phyloP scores from a whole-genome alignment of 768 basidiomycete genomes.

The Gloeostereum incarnatum region DNA sequence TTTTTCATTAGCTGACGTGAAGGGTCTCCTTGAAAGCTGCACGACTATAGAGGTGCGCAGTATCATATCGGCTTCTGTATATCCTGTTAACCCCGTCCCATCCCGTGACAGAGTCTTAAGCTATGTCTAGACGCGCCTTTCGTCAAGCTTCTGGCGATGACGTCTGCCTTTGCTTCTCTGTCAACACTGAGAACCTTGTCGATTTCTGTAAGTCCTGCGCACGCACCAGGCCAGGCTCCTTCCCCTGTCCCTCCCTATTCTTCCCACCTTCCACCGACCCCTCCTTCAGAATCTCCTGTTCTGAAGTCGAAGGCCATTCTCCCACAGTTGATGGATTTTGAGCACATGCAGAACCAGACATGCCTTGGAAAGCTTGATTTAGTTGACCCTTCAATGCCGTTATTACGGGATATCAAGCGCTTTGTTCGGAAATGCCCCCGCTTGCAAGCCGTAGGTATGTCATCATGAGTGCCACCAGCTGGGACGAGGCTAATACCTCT shows the following conservation, averaged over 20 bases:
- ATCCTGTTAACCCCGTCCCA: slow-evolving; percentile 5
- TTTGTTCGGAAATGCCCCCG: slow-evolving; percentile 25
- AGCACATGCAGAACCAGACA: slow-evolving; percentile 17
- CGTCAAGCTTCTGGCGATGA: slow-evolving; percentile 21
- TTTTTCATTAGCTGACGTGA: slow-evolving; percentile 21
- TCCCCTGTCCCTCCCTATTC: slow-evolving; percentile 11
- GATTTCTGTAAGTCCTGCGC: slow-evolving; percentile 18
- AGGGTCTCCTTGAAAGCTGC: slow-evolving; percentile 21
- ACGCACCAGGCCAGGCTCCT: slow-evolving; percentile 22
- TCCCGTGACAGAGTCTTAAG: slow-evolving; percentile 15
- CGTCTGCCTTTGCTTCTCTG: slow-evolving; percentile 19
- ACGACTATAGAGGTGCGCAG: slow-evolving; percentile 19
- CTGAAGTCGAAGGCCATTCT: slow-evolving; percentile 17
- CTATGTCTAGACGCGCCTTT: slow-evolving; percentile 26
- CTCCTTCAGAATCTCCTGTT: slow-evolving; percentile 21
- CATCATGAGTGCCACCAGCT: not conserved
- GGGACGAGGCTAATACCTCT: not conserved
- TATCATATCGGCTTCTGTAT: not conserved
- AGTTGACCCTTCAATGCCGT: slow-evolving; percentile 24
- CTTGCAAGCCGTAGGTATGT: slow-evolving; percentile 19
- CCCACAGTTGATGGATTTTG: slow-evolving; percentile 16
- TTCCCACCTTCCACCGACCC: too few relatives aligned
- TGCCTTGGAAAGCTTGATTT: slow-evolving; percentile 9
- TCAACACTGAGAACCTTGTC: slow-evolving; percentile 19
- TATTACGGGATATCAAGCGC: slow-evolving; percentile 24